Evolutionary conservation across 805 yeast genomes (phyloP).

Genomic region (Ogataea naganishii): DNA sequence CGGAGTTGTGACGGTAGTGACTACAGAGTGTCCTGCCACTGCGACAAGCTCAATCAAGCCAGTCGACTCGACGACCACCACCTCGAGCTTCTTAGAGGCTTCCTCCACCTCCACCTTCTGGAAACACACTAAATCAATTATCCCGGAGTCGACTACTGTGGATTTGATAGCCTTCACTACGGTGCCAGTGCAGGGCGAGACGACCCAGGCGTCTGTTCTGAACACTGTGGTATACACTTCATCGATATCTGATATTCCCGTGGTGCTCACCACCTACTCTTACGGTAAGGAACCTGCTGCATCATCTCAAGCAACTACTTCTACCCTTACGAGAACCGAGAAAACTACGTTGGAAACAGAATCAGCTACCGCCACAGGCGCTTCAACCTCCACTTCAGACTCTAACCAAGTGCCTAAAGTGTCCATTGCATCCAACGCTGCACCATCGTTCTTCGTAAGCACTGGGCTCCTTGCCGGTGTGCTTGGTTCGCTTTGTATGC

Average conservation of each 20-base stretch:
- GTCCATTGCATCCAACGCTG: not conserved
- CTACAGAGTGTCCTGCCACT: constrained; percentile 5
- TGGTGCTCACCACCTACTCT: constrained; percentile 17
- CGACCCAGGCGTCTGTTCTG: constrained; percentile 6
- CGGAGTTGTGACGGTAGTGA: constrained; percentile 5
- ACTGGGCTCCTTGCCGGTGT: constrained; percentile 3
- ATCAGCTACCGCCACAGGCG: constrained; percentile 1
- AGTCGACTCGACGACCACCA: constrained; percentile 2
- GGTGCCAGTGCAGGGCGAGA: constrained; percentile 12
- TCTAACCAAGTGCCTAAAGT: not conserved
- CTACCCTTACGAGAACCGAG: constrained; percentile 1
- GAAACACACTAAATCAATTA: constrained; percentile 1
- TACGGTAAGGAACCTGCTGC: too few relatives aligned
- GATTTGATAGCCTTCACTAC: constrained; percentile 12
- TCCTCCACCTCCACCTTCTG: constrained; percentile 1
- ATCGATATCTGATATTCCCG: constrained; percentile 15
- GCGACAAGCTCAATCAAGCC: constrained; percentile 1
- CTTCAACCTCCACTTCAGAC: not conserved
- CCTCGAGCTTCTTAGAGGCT: not conserved
- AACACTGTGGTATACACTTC: constrained; percentile 16
- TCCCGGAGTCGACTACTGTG: constrained; percentile 8
- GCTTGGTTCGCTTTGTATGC: constrained; percentile 2
- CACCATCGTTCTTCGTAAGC: too few relatives aligned
- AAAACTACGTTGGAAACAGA: constrained; percentile 1
- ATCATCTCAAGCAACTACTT: constrained; percentile 1